Base-by-base conservation (phyloP, 2,329 filamentous ascomycete genomes). In the Chrysoporthe deuterocubensis region DNA sequence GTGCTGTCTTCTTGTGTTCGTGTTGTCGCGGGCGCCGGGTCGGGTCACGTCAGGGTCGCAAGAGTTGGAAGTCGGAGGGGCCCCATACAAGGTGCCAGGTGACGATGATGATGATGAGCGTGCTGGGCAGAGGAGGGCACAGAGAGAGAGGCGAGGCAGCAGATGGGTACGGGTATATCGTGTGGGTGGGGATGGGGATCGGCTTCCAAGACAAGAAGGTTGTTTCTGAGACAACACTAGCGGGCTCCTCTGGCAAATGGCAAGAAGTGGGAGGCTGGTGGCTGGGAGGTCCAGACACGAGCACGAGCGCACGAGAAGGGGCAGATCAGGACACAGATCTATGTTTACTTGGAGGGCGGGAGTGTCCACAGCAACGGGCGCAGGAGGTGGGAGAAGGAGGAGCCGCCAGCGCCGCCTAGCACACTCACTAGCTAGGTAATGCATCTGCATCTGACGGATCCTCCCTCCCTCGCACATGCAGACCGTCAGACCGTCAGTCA, bases 181-280 rank as follows among this genome's bases (percentile, higher is more conserved):
- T 32, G 21, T 43, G 26, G 21, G 42, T 43, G 59, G 43, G 43
- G 50, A 48, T 50, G 26, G 26, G 26, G 59, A 34, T 32, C n/a
- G 43, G 26, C 43, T n/a, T 46, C 18, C 59, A 50, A 62, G 59
- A 62, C 42, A 50, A 57, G 54, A 57, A 57, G 54, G 54, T 57
- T 57, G 54, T 48, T 62, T 48, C 43, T 48, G 59, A 62, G 59
- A 62, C 59, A 62, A 62, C 26, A 34, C 43, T 34, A 48, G 43
- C n/a, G 21, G 26, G 59, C 26, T 37, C 59, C 26, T 46, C 43
- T 50, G 44, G 43, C 59, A 62, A 62, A 62, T 62, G 59, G 43
- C 43, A 62, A 50, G 42, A 62, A 62, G 59, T 46, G 43, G 59
- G 59, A 62, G 59, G 59, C 59, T 62, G 59, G 59, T 62, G 26